phyloP scores from a whole-genome alignment of 2,329 filamentous ascomycete genomes.

The Xylogone sp. region DNA sequence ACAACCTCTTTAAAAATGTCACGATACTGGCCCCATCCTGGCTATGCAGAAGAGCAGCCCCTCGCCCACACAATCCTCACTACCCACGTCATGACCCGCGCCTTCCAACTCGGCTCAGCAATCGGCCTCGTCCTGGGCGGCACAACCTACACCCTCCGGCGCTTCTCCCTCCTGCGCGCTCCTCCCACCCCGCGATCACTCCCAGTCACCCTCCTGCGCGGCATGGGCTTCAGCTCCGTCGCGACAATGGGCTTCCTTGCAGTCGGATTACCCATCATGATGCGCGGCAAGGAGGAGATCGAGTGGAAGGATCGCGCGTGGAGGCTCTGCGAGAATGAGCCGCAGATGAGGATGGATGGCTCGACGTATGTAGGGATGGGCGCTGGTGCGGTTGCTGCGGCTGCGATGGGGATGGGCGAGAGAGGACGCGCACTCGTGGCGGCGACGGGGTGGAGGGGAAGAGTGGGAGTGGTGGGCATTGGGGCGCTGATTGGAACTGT shows the following conservation, averaged over 20 bases:
- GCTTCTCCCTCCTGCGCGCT: constrained; percentile 5
- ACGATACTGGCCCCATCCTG: constrained; percentile 44
- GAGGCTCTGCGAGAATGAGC: constrained; percentile 54
- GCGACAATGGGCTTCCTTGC: constrained; percentile 41
- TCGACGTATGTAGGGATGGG: constrained; percentile 45
- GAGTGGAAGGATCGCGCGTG: constrained; percentile 64
- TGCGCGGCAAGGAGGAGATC: constrained; percentile 53
- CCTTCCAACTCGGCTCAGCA: constrained; percentile 48
- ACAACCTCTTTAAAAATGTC: constrained; percentile 38
- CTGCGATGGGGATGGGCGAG: constrained; percentile 15
- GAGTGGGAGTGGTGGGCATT: constrained; percentile 40
- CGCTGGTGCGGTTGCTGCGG: constrained; percentile 28
- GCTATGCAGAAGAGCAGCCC: constrained; percentile 62
- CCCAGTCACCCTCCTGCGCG: constrained; percentile 37
- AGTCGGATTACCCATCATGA: constrained; percentile 41
- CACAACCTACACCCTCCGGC: constrained; percentile 24
- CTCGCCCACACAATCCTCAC: constrained; percentile 50
- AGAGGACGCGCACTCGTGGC: constrained; percentile 10
- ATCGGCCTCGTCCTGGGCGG: constrained; percentile 39
- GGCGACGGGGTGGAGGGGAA: constrained; percentile 34
- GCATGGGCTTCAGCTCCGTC: constrained; percentile 41
- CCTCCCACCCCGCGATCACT: constrained; percentile 18
- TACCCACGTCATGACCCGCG: constrained; percentile 55
- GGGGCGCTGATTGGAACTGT: constrained; percentile 47
- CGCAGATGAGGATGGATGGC: constrained; percentile 55